Conservation (phyloP, 768 basidiomycete species). For the Chalciporus sphaerocephalus region DNA sequence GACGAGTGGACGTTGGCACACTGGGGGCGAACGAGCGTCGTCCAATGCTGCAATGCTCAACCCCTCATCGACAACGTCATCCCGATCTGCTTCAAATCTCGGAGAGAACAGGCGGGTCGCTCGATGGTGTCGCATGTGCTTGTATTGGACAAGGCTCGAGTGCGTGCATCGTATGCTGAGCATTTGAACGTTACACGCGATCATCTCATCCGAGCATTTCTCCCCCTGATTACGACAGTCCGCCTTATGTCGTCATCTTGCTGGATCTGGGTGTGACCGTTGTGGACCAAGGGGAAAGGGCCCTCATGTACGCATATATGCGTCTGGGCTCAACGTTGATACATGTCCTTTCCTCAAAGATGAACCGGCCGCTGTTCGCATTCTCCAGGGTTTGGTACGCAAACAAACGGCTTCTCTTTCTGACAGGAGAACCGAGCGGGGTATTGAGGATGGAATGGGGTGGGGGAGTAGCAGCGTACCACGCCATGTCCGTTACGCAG, state of each 20-base stretch:
- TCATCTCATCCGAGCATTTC: not conserved
- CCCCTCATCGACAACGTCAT: constrained; percentile 6
- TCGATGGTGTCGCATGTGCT: constrained; percentile 1
- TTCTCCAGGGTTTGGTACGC: too few species aligned
- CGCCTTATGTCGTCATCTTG: not conserved
- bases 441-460: too few species aligned
- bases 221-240: not conserved
- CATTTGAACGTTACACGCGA: not conserved
- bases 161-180: not conserved
- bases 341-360: not conserved
- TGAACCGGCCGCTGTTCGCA: too few species aligned
- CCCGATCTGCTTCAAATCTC: constrained; percentile 2
- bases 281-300: too few species aligned
- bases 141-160: constrained; percentile 1
- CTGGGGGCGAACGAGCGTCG: constrained; percentile 2
- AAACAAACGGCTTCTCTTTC: too few species aligned
- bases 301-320: too few species aligned
- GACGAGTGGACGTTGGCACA: constrained; percentile 1
- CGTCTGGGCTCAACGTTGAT: too few species aligned
- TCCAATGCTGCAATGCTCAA: constrained; percentile 4
- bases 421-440: too few species aligned
- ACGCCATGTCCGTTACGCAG: too few species aligned
- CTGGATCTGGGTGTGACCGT: not conserved
- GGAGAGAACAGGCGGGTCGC: not conserved
- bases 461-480: too few species aligned